These are phyloP conservation scores for Pseudopyricularia javanii DNA, from an alignment of 2,329 filamentous ascomycete genomes.

Conservation along the genomic window DNA sequence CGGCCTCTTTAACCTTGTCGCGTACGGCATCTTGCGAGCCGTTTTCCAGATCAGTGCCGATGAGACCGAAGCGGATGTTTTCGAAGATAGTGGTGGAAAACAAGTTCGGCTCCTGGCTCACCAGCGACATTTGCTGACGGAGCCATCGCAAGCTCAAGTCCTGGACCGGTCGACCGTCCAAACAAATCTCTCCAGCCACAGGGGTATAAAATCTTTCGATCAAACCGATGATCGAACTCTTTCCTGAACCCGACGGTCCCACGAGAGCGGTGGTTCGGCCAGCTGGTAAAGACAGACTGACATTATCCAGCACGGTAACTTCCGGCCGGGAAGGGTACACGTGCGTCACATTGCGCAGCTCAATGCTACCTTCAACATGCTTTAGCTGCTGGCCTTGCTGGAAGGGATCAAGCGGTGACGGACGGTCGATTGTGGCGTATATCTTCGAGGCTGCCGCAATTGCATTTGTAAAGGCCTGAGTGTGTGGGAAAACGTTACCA, in stretches of 20 bases:
- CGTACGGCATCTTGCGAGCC: conserved; percentile 54
- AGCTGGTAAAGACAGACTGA: conserved; percentile 68
- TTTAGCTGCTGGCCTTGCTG: conserved; percentile 63
- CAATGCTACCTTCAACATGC: conserved; percentile 62
- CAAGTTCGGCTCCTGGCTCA: conserved; percentile 84
- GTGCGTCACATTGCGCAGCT: conserved; percentile 73
- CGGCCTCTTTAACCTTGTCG: conserved; percentile 65
- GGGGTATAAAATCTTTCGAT: conserved; percentile 93
- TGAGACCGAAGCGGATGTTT: conserved; percentile 83
- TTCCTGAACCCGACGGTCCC: conserved; percentile 86
- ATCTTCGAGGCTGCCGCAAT: conserved; percentile 84
- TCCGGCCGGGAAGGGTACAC: conserved; percentile 92
- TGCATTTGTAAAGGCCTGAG: conserved; percentile 74
- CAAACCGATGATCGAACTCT: conserved; percentile 86
- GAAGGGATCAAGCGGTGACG: conserved; percentile 70
- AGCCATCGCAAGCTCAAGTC: conserved; percentile 82
- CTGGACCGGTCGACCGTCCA: conserved; percentile 75
- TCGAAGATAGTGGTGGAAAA: conserved; percentile 82
- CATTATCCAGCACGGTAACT: conserved; percentile 75
- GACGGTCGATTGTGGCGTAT: conserved; percentile 81
- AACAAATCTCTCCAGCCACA: conserved; percentile 61
- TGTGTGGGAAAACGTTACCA: conserved; percentile 75
- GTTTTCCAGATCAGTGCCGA: conserved; percentile 67
- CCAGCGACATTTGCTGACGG: conserved; percentile 80
- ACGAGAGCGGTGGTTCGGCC: conserved; percentile 91